Percentiles rank a stretch among this genome's conserved stretches.
These are phyloP conservation scores for Orbilia ellipsospora DNA, from an alignment of 2,329 filamentous ascomycete species.

Conservation along the genomic window DNA sequence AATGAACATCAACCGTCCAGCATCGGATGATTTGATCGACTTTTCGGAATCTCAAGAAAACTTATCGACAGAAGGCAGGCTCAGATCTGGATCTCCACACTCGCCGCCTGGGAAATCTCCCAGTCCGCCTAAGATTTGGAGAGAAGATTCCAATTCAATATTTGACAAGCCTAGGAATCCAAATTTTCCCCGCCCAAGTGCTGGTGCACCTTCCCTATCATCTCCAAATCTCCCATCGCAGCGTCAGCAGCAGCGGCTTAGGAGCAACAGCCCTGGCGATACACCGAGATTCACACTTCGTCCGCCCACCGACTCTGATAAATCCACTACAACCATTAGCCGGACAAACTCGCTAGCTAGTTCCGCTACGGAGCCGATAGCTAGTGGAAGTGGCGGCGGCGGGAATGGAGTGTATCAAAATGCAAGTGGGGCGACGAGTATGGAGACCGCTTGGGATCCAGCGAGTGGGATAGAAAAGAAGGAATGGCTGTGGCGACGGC, in stretches of 20 bases:
- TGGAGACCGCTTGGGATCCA: slow-evolving; percentile 55
- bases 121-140: slow-evolving; percentile 51
- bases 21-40: slow-evolving; percentile 20
- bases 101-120: slow-evolving; percentile 46
- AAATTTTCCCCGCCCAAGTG: slow-evolving; percentile 14
- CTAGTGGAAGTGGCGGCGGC: slow-evolving; percentile 23
- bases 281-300: slow-evolving; percentile 37
- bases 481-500: slow-evolving; percentile 76
- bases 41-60: slow-evolving; percentile 26
- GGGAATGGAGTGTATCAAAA: slow-evolving; percentile 54
- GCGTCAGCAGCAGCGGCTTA: neutral
- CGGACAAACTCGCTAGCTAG: slow-evolving; percentile 39
- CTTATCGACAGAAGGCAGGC: slow-evolving; percentile 3
- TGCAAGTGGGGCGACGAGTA: slow-evolving; percentile 53
- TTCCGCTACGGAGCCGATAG: slow-evolving; percentile 16
- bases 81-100: slow-evolving; percentile 28
- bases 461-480: slow-evolving; percentile 70
- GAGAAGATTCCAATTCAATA: slow-evolving; percentile 39
- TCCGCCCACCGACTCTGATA: slow-evolving; percentile 56
- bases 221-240: slow-evolving; percentile 37
- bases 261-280: neutral
- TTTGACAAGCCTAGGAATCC: slow-evolving; percentile 44
- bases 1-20: slow-evolving; percentile 26
- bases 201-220: slow-evolving; percentile 17
- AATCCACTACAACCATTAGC: slow-evolving; percentile 59